Evolutionary conservation across 2,329 filamentous ascomycete species (phyloP), one percentile per base, ranked within the genome.

Genomic region (Xylaria polymorpha): DNA sequence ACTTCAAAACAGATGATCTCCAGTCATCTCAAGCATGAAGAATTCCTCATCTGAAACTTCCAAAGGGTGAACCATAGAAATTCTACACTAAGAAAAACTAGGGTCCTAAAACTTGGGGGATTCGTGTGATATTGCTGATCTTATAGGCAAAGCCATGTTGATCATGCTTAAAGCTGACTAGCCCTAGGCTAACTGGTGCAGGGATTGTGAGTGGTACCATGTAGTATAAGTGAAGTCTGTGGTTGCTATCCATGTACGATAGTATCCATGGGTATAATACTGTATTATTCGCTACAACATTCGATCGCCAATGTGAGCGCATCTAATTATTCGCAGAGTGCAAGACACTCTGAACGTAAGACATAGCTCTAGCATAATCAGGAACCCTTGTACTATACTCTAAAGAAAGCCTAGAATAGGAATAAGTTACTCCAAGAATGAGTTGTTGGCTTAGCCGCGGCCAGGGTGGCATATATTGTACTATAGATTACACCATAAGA

Each of bases 81-180:
- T 10, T 29, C 18, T 58, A 8, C 25, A 29, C 25, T 29, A 32
- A 59, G 41, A 18, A 41, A 41, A 12, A 35, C 41, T 14, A 22
- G 41, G 56, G 41, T 59, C 41, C 56, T 20, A 20, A 43, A 51
- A 51, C 25, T 59, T 44, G 56, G 56, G 29, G 56, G 43, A 59
- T 59, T 46, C 14, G 46, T 46, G 25, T 29, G 20, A 29, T 59
- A 59, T 46, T n/a, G 41, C 56, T 37, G 56, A 43, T 59, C 22
- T 59, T 59, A 59, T 59, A 59, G 56, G 56, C 56, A 43, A 59
- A 46, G 41, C 5, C 41, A 59, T 46, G 56, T 46, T 46, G 41
- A 59, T 59, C 56, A 46, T 59, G 41, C 15, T 46, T 14, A 15
- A 59, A 59, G n/a, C 39, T 44, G 10, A 46, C 41, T 22, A 20